These are phyloP conservation scores for Penicillium daleae DNA, from an alignment of 495 filamentous ascomycete genomes.

Conservation along the genomic window DNA sequence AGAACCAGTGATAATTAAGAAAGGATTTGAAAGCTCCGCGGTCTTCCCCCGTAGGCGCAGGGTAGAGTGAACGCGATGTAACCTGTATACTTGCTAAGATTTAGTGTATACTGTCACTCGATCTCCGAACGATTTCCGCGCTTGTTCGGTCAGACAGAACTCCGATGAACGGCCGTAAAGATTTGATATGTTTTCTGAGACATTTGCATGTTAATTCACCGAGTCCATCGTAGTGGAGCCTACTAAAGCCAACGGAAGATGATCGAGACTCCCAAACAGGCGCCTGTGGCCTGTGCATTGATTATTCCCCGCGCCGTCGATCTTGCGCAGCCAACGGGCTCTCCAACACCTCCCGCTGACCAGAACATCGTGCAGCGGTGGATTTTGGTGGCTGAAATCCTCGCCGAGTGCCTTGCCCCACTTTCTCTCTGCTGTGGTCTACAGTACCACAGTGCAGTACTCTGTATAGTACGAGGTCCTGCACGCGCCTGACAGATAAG, in stretches of 20 bases:
- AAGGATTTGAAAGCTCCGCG: background rate
- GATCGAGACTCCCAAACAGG: conserved; percentile 9
- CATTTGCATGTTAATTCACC: background rate
- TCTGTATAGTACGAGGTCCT: background rate
- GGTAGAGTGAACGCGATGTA: background rate
- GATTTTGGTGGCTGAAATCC: background rate
- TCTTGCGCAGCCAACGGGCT: conserved; percentile 9
- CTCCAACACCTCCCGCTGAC: background rate
- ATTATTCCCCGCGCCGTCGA: conserved; percentile 11
- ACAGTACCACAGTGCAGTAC: background rate
- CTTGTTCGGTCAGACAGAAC: background rate
- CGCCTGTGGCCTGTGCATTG: conserved; percentile 18
- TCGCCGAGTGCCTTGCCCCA: background rate
- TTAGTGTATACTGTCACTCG: background rate
- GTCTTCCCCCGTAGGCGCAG: background rate
- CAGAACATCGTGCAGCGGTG: background rate
- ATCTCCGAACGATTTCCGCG: background rate
- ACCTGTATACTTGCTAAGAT: background rate
- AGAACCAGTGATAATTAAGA: background rate
- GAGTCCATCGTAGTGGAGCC: background rate
- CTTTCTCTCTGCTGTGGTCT: background rate
- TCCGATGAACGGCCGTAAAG: background rate
- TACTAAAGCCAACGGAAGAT: background rate
- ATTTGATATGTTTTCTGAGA: background rate
- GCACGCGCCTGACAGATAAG: conserved; percentile 23